Conservation (phyloP, 192 early-diverging fungal species). For the Linnemannia elongata region DNA sequence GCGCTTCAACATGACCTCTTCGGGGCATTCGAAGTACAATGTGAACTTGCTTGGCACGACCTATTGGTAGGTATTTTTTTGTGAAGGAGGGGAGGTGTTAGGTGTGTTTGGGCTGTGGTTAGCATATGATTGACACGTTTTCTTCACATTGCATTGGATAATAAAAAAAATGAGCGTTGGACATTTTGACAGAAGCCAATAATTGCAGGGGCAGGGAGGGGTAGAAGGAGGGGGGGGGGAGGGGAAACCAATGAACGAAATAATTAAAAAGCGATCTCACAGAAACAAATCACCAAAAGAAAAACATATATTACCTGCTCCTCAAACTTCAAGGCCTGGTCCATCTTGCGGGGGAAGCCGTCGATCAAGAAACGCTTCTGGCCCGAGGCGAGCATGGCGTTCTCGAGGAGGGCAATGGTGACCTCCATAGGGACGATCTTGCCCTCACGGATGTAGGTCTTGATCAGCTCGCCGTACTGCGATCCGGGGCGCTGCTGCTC, state of each 20-base stretch:
- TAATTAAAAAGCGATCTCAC: neutral
- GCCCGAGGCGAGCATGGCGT: constrained; percentile 83
- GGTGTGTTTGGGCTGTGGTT: neutral
- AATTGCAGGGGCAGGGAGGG: no score
- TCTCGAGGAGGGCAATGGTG: constrained; percentile 91
- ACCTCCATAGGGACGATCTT: constrained; percentile 97
- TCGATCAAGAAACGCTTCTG: constrained; percentile 91
- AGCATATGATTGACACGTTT: neutral
- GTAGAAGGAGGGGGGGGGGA: no score
- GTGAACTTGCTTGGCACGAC: constrained; percentile 80
- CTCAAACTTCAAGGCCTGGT: constrained; percentile 95
- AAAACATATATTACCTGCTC: constrained; percentile 72
- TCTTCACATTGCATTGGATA: neutral
- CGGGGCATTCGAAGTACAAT: constrained; percentile 96
- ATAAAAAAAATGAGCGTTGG: neutral
- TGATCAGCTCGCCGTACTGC: constrained; percentile 92
- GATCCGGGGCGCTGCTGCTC: constrained; percentile 89
- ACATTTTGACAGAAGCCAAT: no score
- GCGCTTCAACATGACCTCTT: constrained; percentile 91
- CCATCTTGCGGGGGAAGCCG: constrained; percentile 95
- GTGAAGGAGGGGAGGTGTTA: neutral
- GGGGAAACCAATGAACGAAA: neutral
- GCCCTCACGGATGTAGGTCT: constrained; percentile 92
- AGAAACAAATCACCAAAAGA: neutral
- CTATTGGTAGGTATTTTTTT: constrained; percentile 28